These are phyloP conservation scores for Phytopythium montanum DNA, from an alignment of 352 stramenopile genomes.

Conservation along the genomic window DNA sequence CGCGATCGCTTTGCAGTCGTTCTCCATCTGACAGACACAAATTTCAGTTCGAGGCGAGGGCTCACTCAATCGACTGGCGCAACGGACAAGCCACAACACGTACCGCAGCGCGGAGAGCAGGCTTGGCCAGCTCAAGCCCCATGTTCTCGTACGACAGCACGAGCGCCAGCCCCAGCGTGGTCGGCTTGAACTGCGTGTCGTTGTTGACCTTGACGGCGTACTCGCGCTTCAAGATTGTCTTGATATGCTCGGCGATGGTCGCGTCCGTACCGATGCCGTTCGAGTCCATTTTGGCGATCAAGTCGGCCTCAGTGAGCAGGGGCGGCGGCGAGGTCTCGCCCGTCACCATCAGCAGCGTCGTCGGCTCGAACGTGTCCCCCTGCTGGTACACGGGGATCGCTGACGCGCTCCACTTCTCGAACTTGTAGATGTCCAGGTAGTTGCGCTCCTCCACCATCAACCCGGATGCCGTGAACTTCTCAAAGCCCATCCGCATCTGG, in stretches of 20 bases:
- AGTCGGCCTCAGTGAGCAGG: conserved; percentile 89
- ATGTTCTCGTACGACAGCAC: conserved; percentile 92
- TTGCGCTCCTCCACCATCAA: conserved; percentile 92
- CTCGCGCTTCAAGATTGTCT: conserved; percentile 97
- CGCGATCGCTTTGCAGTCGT: conserved; percentile 87
- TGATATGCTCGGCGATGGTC: conserved; percentile 98
- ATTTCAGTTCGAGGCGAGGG: not conserved
- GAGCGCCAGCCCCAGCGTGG: conserved; percentile 83
- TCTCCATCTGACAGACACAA: conserved; percentile 79
- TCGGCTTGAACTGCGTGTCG: conserved; percentile 93
- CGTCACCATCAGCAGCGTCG: conserved; percentile 56
- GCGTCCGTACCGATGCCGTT: conserved; percentile 95
- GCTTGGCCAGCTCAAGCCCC: conserved; percentile 96
- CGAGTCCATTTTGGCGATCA: conserved; percentile 94
- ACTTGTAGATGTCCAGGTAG: conserved; percentile 95
- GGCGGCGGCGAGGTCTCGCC: conserved; percentile 84
- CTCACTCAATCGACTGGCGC: not conserved
- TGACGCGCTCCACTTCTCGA: conserved; percentile 89
- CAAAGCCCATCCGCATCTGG: conserved; percentile 81
- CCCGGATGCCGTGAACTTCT: conserved; percentile 86
- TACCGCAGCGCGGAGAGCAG: conserved; percentile 88
- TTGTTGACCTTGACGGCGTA: conserved; percentile 96
- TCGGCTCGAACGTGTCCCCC: conserved; percentile 74
- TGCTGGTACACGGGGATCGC: conserved; percentile 83
- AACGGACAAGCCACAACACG: conserved; percentile 4